Evolutionary conservation across 176 grass and related monocot genomes (phyloP), one percentile per base, ranked within the genome.

Genomic region (Hordeum vulgare): DNA sequence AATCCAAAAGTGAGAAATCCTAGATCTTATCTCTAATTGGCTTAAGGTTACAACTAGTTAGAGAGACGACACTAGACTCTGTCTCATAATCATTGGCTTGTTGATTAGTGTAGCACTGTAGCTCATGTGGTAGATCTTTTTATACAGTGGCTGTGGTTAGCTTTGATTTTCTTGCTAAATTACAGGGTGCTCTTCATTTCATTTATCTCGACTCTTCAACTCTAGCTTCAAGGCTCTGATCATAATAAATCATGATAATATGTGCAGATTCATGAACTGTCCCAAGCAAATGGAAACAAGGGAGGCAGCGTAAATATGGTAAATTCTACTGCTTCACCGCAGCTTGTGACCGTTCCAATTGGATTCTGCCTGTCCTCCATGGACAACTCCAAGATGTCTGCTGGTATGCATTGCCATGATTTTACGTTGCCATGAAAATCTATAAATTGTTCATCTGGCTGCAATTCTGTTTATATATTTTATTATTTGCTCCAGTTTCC

Each of bases 271-370:
- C 51, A 56, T 83, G 82, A 86, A 69, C 11, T 89, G 64, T 85
- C 58, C 40, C 86, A 89, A 68, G 68, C 83, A 71, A 89, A 92
- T 83, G 82, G 66, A 45, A 83, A n/a, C 75, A 81, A 27, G 54
- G 86, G 66, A 73, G 75, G 47, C 60, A 20, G 29, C 25, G 25
- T 17, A 63, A 84, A 80, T 81, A 76, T 45, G 39, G 18, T 10
- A 78, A 85, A 45, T 78, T 85, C 74, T 24, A 78, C 39, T 36
- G 74, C 74, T 14, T 65, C 37, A 12, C 83, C 74, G 35, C 74
- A 86, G 14, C 86, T 92, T 71, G 90, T 89, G 79, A 78, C 86
- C 69, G 83, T 92, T 86, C 86, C 86, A 27, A 80, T 92, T 51
- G 86, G 78, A 86, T 70, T 92, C 61, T 92, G 86, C 75, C n/a